Base-by-base conservation (phyloP, 2,329 filamentous ascomycete genomes). In the Amauroascus niger region DNA sequence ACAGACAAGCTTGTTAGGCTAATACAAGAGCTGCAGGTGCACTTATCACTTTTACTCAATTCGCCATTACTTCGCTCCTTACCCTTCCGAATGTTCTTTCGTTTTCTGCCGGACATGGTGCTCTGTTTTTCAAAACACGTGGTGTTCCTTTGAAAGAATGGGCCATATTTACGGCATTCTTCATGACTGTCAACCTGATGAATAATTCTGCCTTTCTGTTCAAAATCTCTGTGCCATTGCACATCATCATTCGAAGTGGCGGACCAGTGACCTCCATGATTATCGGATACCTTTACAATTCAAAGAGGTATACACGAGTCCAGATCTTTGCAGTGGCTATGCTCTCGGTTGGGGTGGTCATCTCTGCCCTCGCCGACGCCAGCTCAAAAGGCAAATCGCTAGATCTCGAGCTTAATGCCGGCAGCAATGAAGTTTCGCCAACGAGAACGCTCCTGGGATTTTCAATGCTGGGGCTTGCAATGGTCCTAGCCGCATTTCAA, bases 131-230 rank as follows among this genome's bases (percentile, higher is more conserved):
- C 43, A 81, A 80, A 54, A 80, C 80, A 16, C 89, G 90, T 60
- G 82, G 81, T 49, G 88, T 97, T 3, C 93, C 93, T 0, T 75
- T 97, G 52, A 78, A 78, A 46, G 86, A 88, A 66, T 97, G 93
- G 90, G 66, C 87, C 48, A 76, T 91, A 64, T 96, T 95, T 66
- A 95, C 95, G 40, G 74, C 86, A 3, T 80, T 96, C 61, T 97
- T 97, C 71, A 93, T 95, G 68, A 80, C 80, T 58, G 93, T 98
- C 71, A 98, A 97, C 64, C 82, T 97, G 55, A 74, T 98, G 65
- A 98, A 98, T 72, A 98, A 98, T 64, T 91, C 91, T 76, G 93
- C 91, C 6, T 98, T 98, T 69, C 90, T 88, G 58, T 98, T 96
- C 72, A 84, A 89, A 62, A 97, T 98, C 54, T 95, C 89, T 6